Base-by-base conservation (phyloP, 2,329 filamentous ascomycete species). In the Paraconiothyrium brasiliense region DNA sequence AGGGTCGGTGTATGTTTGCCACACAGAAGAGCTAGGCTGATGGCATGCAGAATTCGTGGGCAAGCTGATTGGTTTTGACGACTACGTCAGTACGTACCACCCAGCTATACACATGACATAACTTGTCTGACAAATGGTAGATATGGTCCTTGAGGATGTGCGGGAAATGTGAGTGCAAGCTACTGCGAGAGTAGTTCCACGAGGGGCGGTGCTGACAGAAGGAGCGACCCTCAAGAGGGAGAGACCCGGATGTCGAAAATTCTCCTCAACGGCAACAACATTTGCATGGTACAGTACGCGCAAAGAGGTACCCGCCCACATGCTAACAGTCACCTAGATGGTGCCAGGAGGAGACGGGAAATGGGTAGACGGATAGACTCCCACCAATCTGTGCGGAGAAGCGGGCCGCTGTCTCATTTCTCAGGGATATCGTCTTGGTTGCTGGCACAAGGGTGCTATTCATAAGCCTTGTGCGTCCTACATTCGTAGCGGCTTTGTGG, bases 61-160 rank as follows among this genome's bases (percentile, higher is more conserved):
- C 58, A 97, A 93, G 8, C 86, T 99, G 30, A 87, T 97, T 58
- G 95, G 95, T 2, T 99, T 99, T 74, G 95, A 99, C 78, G 95
- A 99, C 86, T 99, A 98, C 84, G 95, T 99, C 86, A 99, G 94
- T 97, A 86, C 84, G 94, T 97, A 74, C 48, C 51, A 1, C 30
- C 43, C 20, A 27, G 20, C 20, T 13, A n/a, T 30, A 37, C n/a
- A 20, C 43, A 22, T 46, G n/a, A 46, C n/a, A 46, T n/a, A 4
- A 34, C 16, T 24, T 43, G 4, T 56, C 39, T 57, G 68, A 54
- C 24, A 49, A 1, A 20, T 43, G n/a, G 30, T 69, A 98, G 94
- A 99, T 81, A 99, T 99, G 94, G 95, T 99, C 7, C 83, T 99
- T 35, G 94, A 97, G 77, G 93, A 99, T 71, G 95, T 98, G 65